Base-by-base conservation (phyloP, 148 eudicot species). In the Tetragonia tetragonoides region DNA sequence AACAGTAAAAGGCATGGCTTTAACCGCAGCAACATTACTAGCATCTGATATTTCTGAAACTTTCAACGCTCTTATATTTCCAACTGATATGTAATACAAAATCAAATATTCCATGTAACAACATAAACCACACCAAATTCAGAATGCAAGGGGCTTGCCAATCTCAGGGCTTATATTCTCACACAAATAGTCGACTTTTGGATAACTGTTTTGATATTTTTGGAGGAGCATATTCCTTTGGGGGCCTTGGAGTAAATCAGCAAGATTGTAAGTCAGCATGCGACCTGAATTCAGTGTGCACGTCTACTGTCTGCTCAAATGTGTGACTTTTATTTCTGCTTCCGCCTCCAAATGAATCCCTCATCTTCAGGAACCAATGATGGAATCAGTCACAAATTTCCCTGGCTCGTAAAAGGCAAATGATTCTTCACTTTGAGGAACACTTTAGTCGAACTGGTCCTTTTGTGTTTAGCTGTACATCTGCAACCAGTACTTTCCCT, bases 401-500 rank as follows among this genome's bases (percentile, higher is more conserved):
- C 66, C 78, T 80, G 78, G 83, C 70, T 66, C 78, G 72, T 83
- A 83, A 41, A 84, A 76, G 64, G 73, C 80, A 21, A 78, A 18
- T 59, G 71, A 70, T 74, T 38, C 76, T 63, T 70, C 85, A 62
- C 76, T 78, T 78, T 37, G 88, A 86, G 80, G 83, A 82, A 34
- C 78, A 64, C 37, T 73, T 85, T 72, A 84, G 80, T 72, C 84
- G 70, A 10, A 42, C 79, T 63, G 89, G 83, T 83, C 59, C 81
- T 75, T 81, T 78, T 77, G 76, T 67, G 77, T 80, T 63, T 82
- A 88, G 82, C 53, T 74, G 80, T 70, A 61, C 82, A 57, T 81
- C 91, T 21, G 77, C 77, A 7, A 75, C 76, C 46, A 88, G 72
- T 73, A 70, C 91, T 56, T 82, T 88, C 46, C 87, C 90, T 57